A percentile compares a stretch with the other conserved stretches of the same genome.
Conservation (phyloP, 495 filamentous ascomycete genomes). For the Penicillium bialowiezense region DNA sequence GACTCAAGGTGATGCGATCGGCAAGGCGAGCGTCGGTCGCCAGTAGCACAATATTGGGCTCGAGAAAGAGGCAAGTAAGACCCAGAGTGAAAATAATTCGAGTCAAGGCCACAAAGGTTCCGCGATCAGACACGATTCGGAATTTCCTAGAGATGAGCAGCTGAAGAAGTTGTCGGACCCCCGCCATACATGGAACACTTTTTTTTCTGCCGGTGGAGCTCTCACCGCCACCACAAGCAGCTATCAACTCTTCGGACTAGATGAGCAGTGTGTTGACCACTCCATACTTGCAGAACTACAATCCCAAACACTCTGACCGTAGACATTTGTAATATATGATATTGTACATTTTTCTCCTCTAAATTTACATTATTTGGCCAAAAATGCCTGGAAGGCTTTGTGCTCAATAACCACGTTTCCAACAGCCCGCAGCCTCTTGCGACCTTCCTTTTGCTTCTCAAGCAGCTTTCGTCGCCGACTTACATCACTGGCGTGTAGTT, state of each 20-base stretch:
- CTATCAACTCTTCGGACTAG: neutral
- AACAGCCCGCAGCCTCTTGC: conserved; percentile 73
- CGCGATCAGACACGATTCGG: neutral
- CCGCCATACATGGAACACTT: conserved; percentile 22
- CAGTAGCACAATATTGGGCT: neutral
- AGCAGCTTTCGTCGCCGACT: conserved; percentile 78
- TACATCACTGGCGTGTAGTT: conserved; percentile 90
- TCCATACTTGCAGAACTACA: neutral
- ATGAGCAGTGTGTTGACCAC: no score
- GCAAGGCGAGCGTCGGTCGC: conserved; percentile 20
- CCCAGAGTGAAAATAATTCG: neutral
- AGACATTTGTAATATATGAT: neutral
- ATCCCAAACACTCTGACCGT: no score
- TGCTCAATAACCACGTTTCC: conserved; percentile 90
- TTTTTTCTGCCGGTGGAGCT: conserved; percentile 31
- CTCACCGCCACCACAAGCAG: conserved; percentile 9
- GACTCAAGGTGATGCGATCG: conserved; percentile 29
- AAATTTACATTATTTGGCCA: conserved; percentile 46
- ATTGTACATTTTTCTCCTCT: conserved; percentile 7
- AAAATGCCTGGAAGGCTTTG: conserved; percentile 86
- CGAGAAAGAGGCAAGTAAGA: neutral
- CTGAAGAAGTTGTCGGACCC: conserved; percentile 9
- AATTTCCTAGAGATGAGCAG: conserved; percentile 1
- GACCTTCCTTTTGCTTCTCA: conserved; percentile 95
- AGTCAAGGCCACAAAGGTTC: neutral